Percentiles rank a stretch among this genome's conserved stretches.
These are phyloP conservation scores for Dentipellis fragilis DNA, from an alignment of 768 basidiomycete species.

Conservation along the genomic window DNA sequence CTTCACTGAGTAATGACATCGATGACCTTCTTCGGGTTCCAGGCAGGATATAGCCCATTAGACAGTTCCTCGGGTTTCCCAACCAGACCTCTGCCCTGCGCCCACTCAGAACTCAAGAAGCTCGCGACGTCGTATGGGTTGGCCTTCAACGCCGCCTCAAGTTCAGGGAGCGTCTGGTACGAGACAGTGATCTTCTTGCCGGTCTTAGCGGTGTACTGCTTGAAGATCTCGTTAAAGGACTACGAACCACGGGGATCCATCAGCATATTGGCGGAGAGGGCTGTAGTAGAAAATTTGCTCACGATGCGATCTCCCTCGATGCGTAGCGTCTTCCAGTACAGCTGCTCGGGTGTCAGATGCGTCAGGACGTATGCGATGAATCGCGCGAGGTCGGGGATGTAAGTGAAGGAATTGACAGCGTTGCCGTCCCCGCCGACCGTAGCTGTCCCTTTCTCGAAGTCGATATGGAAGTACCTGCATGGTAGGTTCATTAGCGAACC, in stretches of 20 bases:
- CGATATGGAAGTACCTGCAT: background rate
- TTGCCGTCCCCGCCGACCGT: slow-evolving; percentile 2
- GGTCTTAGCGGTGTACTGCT: background rate
- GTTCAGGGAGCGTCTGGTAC: background rate
- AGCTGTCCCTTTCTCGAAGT: background rate
- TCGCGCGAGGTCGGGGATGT: background rate
- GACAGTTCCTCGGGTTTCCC: background rate
- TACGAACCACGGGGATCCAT: background rate
- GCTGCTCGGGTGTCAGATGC: background rate
- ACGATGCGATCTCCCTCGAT: slow-evolving; percentile 1
- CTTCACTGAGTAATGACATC: background rate
- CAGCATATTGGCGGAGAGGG: background rate
- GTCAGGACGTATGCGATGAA: slow-evolving; percentile 1
- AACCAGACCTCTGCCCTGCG: background rate
- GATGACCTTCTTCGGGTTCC: background rate
- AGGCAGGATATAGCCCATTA: background rate
- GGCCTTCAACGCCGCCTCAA: background rate
- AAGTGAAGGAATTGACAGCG: slow-evolving; percentile 1
- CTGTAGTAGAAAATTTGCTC: background rate
- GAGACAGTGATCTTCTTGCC: background rate
- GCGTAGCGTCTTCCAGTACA: background rate
- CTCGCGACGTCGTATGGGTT: background rate
- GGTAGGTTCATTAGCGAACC: background rate
- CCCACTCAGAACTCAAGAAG: background rate
- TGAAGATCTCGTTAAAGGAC: background rate